Percentiles rank a stretch among this genome's conserved stretches.
Evolutionary conservation across 129 eudicot genomes (phyloP).

Genomic region (Silybum marianum): DNA sequence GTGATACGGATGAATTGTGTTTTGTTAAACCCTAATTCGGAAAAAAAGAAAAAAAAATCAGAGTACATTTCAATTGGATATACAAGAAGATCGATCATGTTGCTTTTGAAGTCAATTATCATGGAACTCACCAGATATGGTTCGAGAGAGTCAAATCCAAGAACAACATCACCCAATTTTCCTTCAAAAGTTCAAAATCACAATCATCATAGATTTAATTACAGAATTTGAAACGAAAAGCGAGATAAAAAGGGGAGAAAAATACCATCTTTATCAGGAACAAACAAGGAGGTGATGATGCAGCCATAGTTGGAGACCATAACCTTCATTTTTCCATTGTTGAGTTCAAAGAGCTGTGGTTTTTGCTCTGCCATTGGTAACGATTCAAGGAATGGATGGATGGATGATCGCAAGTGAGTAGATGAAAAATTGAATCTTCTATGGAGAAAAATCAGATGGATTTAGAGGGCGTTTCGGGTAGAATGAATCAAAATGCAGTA

Average conservation of each 20-base stretch:
- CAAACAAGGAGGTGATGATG: conserved; percentile 77
- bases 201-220: conserved; percentile 2
- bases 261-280: conserved; percentile 86
- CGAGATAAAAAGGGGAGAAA: background rate
- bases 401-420: background rate
- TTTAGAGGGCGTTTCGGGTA: background rate
- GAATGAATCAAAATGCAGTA: background rate
- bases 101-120: background rate
- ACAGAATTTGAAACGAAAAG: background rate
- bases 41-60: background rate
- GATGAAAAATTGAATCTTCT: background rate
- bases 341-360: conserved; percentile 77
- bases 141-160: conserved; percentile 90
- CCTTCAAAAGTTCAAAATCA: conserved; percentile 47
- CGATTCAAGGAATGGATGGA: background rate
- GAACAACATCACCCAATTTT: conserved; percentile 89
- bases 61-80: background rate
- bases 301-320: conserved; percentile 82
- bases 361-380: conserved; percentile 59
- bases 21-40: conserved; percentile 13
- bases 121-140: conserved; percentile 65
- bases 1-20: background rate
- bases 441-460: background rate
- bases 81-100: background rate
- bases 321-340: conserved; percentile 77